A percentile compares a stretch with the other conserved stretches of the same genome.
Conservation (phyloP, 2,329 filamentous ascomycete genomes). For the Pseudocercospora crystallina region DNA sequence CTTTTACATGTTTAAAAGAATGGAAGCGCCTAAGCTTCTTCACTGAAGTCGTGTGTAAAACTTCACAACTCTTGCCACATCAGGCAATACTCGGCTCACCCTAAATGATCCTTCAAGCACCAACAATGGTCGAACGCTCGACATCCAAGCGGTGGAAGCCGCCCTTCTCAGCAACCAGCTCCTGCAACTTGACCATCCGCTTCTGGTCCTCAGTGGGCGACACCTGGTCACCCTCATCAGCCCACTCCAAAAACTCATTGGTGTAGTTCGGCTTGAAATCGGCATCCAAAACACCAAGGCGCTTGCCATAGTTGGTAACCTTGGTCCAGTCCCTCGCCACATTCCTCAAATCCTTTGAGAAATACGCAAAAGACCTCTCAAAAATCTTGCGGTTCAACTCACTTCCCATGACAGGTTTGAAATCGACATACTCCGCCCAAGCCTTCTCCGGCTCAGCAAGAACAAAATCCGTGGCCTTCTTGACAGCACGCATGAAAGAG, state of each 20-base stretch:
- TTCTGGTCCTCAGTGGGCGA: slow-evolving; percentile 74
- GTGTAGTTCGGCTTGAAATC: slow-evolving; percentile 72
- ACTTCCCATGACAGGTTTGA: slow-evolving; percentile 70
- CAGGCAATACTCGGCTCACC: not conserved
- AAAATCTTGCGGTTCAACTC: slow-evolving; percentile 75
- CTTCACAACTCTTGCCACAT: not conserved
- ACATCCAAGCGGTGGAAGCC: slow-evolving; percentile 59
- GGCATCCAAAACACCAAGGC: slow-evolving; percentile 65
- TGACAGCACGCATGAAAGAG: slow-evolving; percentile 71
- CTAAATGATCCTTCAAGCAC: slow-evolving; percentile 11
- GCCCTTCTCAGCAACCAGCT: slow-evolving; percentile 63
- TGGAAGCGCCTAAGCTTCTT: slow-evolving; percentile 11
- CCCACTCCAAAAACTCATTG: slow-evolving; percentile 66
- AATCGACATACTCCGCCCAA: slow-evolving; percentile 68
- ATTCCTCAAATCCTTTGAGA: slow-evolving; percentile 72
- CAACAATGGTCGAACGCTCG: slow-evolving; percentile 17
- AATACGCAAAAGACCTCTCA: slow-evolving; percentile 75
- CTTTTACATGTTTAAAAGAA: slow-evolving; percentile 14
- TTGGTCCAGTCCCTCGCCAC: slow-evolving; percentile 73
- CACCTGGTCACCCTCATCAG: slow-evolving; percentile 61
- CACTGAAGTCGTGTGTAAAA: slow-evolving; percentile 2
- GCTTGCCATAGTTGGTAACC: slow-evolving; percentile 74
- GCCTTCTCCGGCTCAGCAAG: slow-evolving; percentile 62
- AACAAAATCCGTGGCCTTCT: slow-evolving; percentile 72
- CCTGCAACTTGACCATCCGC: slow-evolving; percentile 68